Evolutionary conservation across 2,329 filamentous ascomycete genomes (phyloP).

Genomic region (Aspergillus pseudoglaucus): DNA sequence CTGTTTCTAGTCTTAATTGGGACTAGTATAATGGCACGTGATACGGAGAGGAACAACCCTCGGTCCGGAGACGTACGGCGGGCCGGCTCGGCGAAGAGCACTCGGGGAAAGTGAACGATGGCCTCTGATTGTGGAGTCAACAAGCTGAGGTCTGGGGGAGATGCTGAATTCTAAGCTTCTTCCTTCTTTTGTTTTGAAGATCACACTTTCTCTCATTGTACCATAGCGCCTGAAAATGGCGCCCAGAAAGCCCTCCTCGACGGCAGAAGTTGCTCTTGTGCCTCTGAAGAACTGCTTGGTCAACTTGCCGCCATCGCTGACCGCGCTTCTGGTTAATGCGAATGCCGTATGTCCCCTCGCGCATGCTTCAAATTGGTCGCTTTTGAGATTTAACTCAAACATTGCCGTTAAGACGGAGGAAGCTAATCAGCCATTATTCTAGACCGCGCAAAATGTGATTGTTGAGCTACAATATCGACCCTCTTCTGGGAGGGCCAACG

Average conservation of each 20-base stretch:
- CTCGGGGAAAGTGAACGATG: conserved; percentile 4
- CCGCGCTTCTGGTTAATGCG: conserved; percentile 76
- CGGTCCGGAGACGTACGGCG: conserved; percentile 19
- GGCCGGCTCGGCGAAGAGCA: conserved; percentile 18
- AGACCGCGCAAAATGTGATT: conserved; percentile 93
- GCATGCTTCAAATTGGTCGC: neutral
- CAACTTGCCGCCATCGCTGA: conserved; percentile 80
- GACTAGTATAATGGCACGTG: conserved; percentile 14
- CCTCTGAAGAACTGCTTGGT: conserved; percentile 92
- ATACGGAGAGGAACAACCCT: conserved; percentile 28
- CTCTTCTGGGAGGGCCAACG: conserved; percentile 46
- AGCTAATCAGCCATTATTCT: neutral
- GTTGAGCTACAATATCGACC: conserved; percentile 79
- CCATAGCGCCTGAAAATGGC: conserved; percentile 29
- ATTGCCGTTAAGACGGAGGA: neutral
- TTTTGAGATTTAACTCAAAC: neutral
- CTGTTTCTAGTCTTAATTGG: conserved; percentile 8
- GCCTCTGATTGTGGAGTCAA: conserved; percentile 19
- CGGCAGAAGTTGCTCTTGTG: conserved; percentile 77
- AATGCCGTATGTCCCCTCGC: conserved; percentile 63
- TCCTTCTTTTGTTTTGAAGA: conserved; percentile 9
- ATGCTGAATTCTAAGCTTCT: conserved; percentile 10
- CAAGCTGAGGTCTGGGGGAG: conserved; percentile 14
- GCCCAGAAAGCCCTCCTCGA: conserved; percentile 51
- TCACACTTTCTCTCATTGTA: conserved; percentile 5